Base-by-base conservation (phyloP, 257 asterid species). In the Solanum stenotomum region DNA sequence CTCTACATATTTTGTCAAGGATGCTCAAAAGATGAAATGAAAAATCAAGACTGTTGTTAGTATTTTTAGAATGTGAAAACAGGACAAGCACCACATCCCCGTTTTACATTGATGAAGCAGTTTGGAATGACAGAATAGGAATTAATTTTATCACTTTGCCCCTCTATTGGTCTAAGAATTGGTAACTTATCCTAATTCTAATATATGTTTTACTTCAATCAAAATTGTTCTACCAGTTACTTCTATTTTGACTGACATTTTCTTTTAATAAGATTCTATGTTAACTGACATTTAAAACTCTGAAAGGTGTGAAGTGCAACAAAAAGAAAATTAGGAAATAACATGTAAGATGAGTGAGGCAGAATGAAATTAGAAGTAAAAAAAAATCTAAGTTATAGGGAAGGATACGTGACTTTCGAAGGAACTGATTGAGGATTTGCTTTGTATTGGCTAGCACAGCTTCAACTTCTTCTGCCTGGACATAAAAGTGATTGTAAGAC, bases 391-490 rank as follows among this genome's bases (percentile, higher is more conserved):
- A 76, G 72, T 78, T 44, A 85, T 42, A 76, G 75, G 76, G 70
- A 90, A 94, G 98, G 98, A 94, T 97, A 97, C 99, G 94, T 37
- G 98, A 96, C 87, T 96, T 97, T 87, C 84, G 93, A 84, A 96
- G 94, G 90, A 93, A 96, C 89, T 97, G 99, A 89, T 91, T 94
- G 84, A 96, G 95, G 91, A 97, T 96, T 91, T 97, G 98, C 91
- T 94, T 95, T 34, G 98, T 90, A 94, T 97, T 97, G 83, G 99
- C 95, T 89, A 97, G 87, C 87, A 97, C 96, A 87, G 99, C 98
- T 90, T 96, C 99, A 90, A 95, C 98, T 93, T 94, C 92, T 70
- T 94, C 98, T 59, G 82, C 96, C 99, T 97, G 92, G 61, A 70
- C 49, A 77, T 34, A 89, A 85, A 33, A 78, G 46, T 78, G 56